These are phyloP conservation scores for Dactylonectria estremocensis DNA, from an alignment of 2,329 filamentous ascomycete species.

Conservation along the genomic window DNA sequence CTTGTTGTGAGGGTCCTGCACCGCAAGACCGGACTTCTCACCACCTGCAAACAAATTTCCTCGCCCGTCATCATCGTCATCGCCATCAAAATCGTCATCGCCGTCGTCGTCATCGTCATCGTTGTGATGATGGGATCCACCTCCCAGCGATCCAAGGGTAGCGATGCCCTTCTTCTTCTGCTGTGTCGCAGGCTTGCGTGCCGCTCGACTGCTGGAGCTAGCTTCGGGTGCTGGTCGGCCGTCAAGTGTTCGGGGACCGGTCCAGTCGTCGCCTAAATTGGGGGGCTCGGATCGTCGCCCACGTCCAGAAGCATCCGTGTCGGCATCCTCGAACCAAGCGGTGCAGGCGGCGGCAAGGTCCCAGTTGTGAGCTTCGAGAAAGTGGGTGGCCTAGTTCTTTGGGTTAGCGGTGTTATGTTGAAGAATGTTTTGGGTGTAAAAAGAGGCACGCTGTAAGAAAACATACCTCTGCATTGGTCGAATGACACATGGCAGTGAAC, in stretches of 20 bases:
- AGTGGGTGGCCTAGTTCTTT: slow-evolving; percentile 72
- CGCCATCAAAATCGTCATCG: slow-evolving; percentile 64
- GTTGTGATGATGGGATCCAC: slow-evolving; percentile 64
- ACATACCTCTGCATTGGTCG: slow-evolving; percentile 49
- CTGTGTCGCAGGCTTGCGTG: slow-evolving; percentile 57
- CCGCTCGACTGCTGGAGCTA: slow-evolving; percentile 48
- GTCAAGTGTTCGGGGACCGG: slow-evolving; percentile 74
- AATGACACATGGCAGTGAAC: slow-evolving; percentile 48
- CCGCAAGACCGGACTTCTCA: slow-evolving; percentile 83
- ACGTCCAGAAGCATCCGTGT: slow-evolving; percentile 63
- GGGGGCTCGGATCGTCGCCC: slow-evolving; percentile 30
- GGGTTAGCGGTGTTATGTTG: slow-evolving; percentile 21
- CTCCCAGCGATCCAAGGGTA: slow-evolving; percentile 71
- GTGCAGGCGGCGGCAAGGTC: slow-evolving; percentile 75
- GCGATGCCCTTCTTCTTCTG: slow-evolving; percentile 74
- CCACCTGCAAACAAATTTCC: slow-evolving; percentile 86
- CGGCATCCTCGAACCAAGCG: slow-evolving; percentile 69
- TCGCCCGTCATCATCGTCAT: slow-evolving; percentile 71
- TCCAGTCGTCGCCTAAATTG: slow-evolving; percentile 61
- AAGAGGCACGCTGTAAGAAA: neutral
- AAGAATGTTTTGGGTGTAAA: too few relatives aligned
- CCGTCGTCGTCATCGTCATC: slow-evolving; percentile 72
- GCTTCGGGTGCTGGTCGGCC: slow-evolving; percentile 70
- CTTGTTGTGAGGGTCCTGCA: slow-evolving; percentile 70
- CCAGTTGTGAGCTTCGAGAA: slow-evolving; percentile 77